These are phyloP conservation scores for Pythium phragmitis DNA, from an alignment of 352 stramenopile species.

Conservation along the genomic window DNA sequence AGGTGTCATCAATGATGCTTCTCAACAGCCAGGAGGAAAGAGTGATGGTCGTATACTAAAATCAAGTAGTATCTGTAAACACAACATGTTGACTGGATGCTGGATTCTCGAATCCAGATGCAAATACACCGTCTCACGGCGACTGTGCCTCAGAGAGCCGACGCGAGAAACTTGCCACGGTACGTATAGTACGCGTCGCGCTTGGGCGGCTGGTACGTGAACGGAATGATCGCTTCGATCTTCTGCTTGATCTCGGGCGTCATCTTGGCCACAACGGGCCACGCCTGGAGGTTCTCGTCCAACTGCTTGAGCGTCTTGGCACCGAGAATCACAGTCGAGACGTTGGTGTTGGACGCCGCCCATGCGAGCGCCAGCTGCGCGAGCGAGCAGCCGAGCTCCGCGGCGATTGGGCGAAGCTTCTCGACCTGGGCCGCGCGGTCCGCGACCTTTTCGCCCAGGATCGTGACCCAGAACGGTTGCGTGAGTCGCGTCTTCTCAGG, in stretches of 20 bases:
- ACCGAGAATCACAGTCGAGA: constrained; percentile 43
- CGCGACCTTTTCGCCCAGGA: constrained; percentile 23
- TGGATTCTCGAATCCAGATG: background rate
- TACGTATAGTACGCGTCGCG: background rate
- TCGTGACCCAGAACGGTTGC: background rate
- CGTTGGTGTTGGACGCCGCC: constrained; percentile 40
- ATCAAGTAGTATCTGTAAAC: background rate
- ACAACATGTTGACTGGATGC: background rate
- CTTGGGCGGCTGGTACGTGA: constrained; percentile 16
- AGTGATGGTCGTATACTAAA: background rate
- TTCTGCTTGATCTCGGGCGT: constrained; percentile 42
- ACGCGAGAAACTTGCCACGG: background rate
- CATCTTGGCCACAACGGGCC: constrained; percentile 39
- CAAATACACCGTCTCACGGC: background rate
- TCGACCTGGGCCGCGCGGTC: constrained; percentile 17
- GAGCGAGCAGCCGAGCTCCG: constrained; percentile 35
- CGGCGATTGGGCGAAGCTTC: constrained; percentile 31
- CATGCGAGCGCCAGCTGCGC: constrained; percentile 48
- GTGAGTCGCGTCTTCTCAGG: constrained; percentile 25
- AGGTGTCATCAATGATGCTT: background rate
- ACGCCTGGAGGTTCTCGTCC: constrained; percentile 49
- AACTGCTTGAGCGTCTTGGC: constrained; percentile 43
- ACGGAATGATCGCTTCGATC: constrained; percentile 41
- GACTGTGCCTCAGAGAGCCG: background rate
- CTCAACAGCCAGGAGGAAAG: background rate